These are phyloP conservation scores for Xylaria intraflava DNA, from an alignment of 495 filamentous ascomycete species.

Conservation along the genomic window DNA sequence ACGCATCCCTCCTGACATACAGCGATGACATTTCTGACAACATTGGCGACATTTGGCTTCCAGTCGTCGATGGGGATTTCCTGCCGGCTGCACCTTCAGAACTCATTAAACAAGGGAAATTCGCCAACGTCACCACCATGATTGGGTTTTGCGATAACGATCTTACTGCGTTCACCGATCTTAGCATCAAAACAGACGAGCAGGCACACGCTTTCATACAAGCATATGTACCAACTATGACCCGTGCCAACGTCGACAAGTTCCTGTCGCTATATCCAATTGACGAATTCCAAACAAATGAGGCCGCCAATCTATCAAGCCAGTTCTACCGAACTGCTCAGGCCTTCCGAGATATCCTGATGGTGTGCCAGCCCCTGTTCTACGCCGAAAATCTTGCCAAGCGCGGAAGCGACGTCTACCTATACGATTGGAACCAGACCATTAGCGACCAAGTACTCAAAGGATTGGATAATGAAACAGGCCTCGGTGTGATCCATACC, in stretches of 20 bases:
- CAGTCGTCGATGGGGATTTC: constrained; percentile 37
- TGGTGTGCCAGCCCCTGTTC: constrained; percentile 39
- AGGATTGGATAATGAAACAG: constrained; percentile 20
- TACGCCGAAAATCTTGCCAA: constrained; percentile 33
- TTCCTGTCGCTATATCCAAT: constrained; percentile 35
- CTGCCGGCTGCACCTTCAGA: constrained; percentile 33
- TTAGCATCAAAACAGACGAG: constrained; percentile 32
- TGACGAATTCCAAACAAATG: constrained; percentile 26
- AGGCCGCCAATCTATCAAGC: constrained; percentile 21
- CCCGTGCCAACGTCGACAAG: constrained; percentile 15
- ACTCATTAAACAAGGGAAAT: constrained; percentile 27
- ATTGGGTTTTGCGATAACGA: constrained; percentile 27
- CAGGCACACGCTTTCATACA: constrained; percentile 48
- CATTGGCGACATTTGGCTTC: constrained; percentile 26
- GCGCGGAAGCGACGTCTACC: constrained; percentile 26
- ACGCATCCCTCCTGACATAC: constrained; percentile 20
- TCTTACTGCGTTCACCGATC: constrained; percentile 16
- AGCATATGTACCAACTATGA: constrained; percentile 45
- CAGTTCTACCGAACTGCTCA: constrained; percentile 41
- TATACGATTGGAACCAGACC: constrained; percentile 41
- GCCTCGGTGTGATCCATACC: constrained; percentile 37
- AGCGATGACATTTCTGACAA: constrained; percentile 17
- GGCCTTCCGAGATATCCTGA: constrained; percentile 40
- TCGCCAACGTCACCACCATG: constrained; percentile 30
- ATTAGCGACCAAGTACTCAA: constrained; percentile 29